These are phyloP conservation scores for Skeletonema grethae DNA, from an alignment of 108 stramenopile species.

Conservation along the genomic window DNA sequence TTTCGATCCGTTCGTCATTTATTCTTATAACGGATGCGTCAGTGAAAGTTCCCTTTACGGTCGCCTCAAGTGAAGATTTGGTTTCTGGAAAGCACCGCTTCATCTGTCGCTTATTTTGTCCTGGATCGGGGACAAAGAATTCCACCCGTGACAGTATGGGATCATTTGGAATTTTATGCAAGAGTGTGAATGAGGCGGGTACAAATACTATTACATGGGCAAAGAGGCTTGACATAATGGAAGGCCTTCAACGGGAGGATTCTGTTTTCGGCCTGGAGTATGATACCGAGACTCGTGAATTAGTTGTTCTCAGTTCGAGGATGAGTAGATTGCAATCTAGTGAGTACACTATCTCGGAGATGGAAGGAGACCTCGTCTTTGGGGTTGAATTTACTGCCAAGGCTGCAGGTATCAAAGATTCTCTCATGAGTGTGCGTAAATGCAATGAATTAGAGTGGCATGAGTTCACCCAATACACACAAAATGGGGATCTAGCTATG, in stretches of 20 bases:
- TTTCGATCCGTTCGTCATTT: background rate
- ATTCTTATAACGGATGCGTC: slow-evolving; percentile 3
- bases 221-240: slow-evolving; percentile 6
- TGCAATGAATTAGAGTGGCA: slow-evolving; percentile 26
- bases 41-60: background rate
- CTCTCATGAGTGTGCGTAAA: slow-evolving; percentile 29
- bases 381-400: slow-evolving; percentile 21
- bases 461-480: slow-evolving; percentile 5
- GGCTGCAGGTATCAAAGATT: background rate
- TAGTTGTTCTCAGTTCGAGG: slow-evolving; percentile 3
- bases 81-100: slow-evolving; percentile 13
- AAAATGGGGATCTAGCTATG: background rate
- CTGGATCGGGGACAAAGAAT: slow-evolving; percentile 6
- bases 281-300: slow-evolving; percentile 8
- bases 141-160: slow-evolving; percentile 19
- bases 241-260: slow-evolving; percentile 16
- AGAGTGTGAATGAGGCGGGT: slow-evolving; percentile 6
- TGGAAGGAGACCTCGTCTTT: slow-evolving; percentile 22
- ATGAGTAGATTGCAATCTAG: background rate
- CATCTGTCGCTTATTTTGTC: slow-evolving; percentile 39
- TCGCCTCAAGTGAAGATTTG: slow-evolving; percentile 14
- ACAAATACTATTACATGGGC: slow-evolving; percentile 9
- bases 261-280: slow-evolving; percentile 32
- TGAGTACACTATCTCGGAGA: slow-evolving; percentile 8
- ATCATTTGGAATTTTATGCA: slow-evolving; percentile 22